Base-by-base conservation (phyloP, 495 filamentous ascomycete species). In the Aspergillus heteromorphus region DNA sequence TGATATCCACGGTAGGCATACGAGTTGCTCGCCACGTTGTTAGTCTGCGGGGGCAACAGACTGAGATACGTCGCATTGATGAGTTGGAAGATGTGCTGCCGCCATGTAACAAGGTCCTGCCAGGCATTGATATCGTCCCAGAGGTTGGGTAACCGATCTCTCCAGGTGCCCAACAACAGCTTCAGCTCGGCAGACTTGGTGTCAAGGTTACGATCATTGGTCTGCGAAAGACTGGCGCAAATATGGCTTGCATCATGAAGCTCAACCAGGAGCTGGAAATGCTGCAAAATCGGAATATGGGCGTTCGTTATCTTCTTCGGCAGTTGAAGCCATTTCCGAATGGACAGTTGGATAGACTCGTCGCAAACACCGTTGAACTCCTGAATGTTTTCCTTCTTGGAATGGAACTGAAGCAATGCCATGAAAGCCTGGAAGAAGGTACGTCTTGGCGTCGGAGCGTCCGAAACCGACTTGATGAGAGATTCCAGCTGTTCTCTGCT, bases 101-200 rank as follows among this genome's bases (percentile, higher is more conserved):
- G 84, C 95, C 95, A 99, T 2, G 95, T 97, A 17, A 99, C 93
- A 18, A 99, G 78, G 64, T 97, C 95, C 65, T 97, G 92, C 95
- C 95, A 99, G 19, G 92, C 88, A 61, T 95, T 95, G 72, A 99
- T 99, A 65, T 99, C 95, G 61, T 99, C 95, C 95, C 95, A 99
- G 8, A 95, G 86, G 61, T 99, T 99, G 2, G 95, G 95, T 43
- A 99, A 73, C 18, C 95, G 81, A 65, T 99, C 95, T 49, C 95
- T 83, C 95, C 95, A 99, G 9, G 92, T 93, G 29, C 88, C 88
- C 7, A 99, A 82, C 7, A 97, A 81, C 36, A 97, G 73, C 74
- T 99, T 99, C 30, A 99, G 79, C 70, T 99, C 95, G 40, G 90
- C 87, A 4, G 93, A 96, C 70, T 97, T 97, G 40, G 84, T 82